A percentile compares a stretch with the other conserved stretches of the same genome.
Evolutionary conservation across 225 moss, liverwort and hornwort species (phyloP).

Genomic region (Ulota crispa): DNA sequence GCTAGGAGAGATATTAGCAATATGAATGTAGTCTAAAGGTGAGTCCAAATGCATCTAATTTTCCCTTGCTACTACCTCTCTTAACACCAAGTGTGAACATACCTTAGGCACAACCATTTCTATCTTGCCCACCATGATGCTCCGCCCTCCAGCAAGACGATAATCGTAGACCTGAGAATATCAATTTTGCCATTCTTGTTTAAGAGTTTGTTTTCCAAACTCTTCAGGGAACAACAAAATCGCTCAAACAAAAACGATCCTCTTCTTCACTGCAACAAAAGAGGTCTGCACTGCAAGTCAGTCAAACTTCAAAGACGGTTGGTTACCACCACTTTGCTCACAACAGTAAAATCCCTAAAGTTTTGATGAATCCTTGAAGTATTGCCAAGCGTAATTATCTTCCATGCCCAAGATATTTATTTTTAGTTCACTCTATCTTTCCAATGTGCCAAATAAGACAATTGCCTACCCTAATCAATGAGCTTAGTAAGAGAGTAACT

Average conservation of each 20-base stretch:
- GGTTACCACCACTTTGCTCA: constrained; percentile 19
- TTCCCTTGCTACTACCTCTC: too few relatives aligned
- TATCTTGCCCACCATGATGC: constrained; percentile 31
- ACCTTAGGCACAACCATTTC: constrained; percentile 13
- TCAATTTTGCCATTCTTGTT: neutral
- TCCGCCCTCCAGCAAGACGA: neutral
- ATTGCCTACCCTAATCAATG: neutral
- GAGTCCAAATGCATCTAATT: too few relatives aligned
- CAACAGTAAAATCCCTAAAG: constrained; percentile 16
- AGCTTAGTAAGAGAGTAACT: neutral
- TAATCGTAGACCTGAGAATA: neutral
- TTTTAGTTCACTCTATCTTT: neutral
- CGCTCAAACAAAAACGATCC: constrained; percentile 2
- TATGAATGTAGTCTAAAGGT: too few relatives aligned
- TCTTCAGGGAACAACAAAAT: neutral
- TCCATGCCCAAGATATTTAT: neutral
- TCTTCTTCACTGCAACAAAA: constrained; percentile 2
- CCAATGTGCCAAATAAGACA: neutral
- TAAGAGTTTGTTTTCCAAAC: neutral
- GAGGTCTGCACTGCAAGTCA: constrained; percentile 5
- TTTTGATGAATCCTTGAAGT: neutral
- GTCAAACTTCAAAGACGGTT: constrained; percentile 22
- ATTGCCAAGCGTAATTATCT: neutral
- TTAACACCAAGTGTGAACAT: too few relatives aligned
- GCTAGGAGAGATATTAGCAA: too few relatives aligned